Conservation (phyloP, 2,329 filamentous ascomycete genomes). For the Tolypocladium paradoxum region DNA sequence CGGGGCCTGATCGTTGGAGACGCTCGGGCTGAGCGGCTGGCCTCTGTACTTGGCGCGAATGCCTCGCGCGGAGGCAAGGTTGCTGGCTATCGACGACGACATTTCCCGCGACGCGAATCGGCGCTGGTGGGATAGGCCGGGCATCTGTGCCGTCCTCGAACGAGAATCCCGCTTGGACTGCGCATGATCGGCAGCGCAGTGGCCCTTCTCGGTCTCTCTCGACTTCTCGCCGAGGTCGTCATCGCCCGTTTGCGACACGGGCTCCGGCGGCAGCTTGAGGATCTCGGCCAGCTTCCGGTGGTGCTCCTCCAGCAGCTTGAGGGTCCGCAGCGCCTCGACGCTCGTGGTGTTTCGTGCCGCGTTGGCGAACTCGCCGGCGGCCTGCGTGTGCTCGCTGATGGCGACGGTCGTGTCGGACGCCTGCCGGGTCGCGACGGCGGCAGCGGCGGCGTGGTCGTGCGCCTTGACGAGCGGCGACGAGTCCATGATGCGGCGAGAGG, state of each 20-base stretch:
- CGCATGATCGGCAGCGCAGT: neutral
- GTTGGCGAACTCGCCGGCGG: slow-evolving; percentile 78
- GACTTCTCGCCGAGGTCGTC: slow-evolving; percentile 9
- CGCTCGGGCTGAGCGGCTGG: slow-evolving; percentile 58
- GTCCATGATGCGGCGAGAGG: slow-evolving; percentile 18
- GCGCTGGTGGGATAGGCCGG: slow-evolving; percentile 28
- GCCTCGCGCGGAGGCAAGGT: slow-evolving; percentile 74
- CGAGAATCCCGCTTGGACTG: slow-evolving; percentile 14
- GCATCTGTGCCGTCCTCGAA: slow-evolving; percentile 15
- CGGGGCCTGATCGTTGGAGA: slow-evolving; percentile 63
- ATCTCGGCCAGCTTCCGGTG: slow-evolving; percentile 76
- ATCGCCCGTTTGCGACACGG: slow-evolving; percentile 21
- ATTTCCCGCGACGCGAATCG: slow-evolving; percentile 54
- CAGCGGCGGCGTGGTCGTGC: slow-evolving; percentile 80
- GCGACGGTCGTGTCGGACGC: slow-evolving; percentile 69
- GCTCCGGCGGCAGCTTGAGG: slow-evolving; percentile 55
- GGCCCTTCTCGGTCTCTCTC: slow-evolving; percentile 15
- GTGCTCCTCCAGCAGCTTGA: slow-evolving; percentile 78
- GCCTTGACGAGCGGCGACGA: slow-evolving; percentile 45
- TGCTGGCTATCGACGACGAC: slow-evolving; percentile 77
- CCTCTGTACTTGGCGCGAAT: slow-evolving; percentile 57
- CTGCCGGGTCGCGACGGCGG: slow-evolving; percentile 66
- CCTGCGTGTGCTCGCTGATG: slow-evolving; percentile 77
- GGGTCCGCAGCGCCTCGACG: slow-evolving; percentile 67
- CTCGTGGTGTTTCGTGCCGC: slow-evolving; percentile 62